Evolutionary conservation across 2,329 filamentous ascomycete genomes (phyloP), one percentile per base, ranked within the genome.

Genomic region (Arthrobotrys sinensis): DNA sequence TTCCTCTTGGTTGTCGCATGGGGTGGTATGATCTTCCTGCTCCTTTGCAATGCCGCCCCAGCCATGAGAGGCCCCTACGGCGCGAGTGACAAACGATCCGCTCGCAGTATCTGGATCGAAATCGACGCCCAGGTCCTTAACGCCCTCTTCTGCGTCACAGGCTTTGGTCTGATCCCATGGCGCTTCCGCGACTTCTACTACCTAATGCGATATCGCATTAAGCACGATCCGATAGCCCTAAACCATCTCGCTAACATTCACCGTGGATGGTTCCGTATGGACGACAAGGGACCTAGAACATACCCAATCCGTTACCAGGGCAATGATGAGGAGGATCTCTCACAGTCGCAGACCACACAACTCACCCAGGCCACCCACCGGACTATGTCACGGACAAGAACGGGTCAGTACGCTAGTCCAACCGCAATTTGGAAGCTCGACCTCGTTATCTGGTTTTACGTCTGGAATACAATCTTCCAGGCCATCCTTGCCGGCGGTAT

Each of bases 11-110:
- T 97, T 19, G 89, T 97, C 8, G 94, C 92, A 0, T 97, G 93
- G 93, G 93, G 93, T 64, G 93, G 92, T 73, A 97, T 97, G 93
- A 87, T 97, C 38, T 96, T 97, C 85, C 86, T 97, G 16, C 86
- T 97, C 1, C 89, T 97, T 28, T 92, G 91, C 86, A 93, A 93
- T 82, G 93, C 87, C 24, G 93, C 86, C 83, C 85, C 83, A 0
- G 84, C 84, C 50, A 86, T 86, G 85, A 86, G 85, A 84, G 85
- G 87, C 81, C 90, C 88, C 0, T 77, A 77, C n/a, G 86, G 86
- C 40, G 95, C 92, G 85, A 88, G 92, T 82, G 87, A 92, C 80
- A 90, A 93, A 83, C 86, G 93, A 82, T 93, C 92, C 0, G 90
- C 92, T 1, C 89, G 93, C n/a, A 87, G 91, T 19, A 90, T 90